A percentile compares a stretch with the other conserved stretches of the same genome.
These are phyloP conservation scores for Melocanna baccifera DNA, from an alignment of 176 grass and related monocot genomes.

Conservation along the genomic window DNA sequence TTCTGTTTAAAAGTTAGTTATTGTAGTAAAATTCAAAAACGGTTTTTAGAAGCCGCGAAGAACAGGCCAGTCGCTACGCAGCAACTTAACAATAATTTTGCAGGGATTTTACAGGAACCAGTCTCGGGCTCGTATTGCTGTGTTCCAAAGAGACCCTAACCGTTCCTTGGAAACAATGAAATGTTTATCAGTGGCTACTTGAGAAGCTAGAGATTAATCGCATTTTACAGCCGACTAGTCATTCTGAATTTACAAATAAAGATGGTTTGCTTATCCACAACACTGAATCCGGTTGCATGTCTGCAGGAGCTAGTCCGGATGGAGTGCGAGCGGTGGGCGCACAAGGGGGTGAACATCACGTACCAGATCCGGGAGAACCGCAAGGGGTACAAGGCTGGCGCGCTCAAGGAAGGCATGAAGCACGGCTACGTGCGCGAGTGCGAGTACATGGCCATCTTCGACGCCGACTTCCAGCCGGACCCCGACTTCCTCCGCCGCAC, in stretches of 20 bases:
- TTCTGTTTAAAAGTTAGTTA: too few relatives aligned
- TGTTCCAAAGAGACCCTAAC: too few relatives aligned
- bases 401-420: slow-evolving; percentile 78
- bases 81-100: too few relatives aligned
- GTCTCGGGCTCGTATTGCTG: too few relatives aligned
- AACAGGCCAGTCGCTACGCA: too few relatives aligned
- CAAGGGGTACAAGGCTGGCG: slow-evolving; percentile 82
- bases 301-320: slow-evolving; percentile 63
- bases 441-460: slow-evolving; percentile 86
- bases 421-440: slow-evolving; percentile 75
- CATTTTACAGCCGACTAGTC: too few relatives aligned
- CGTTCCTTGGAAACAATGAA: too few relatives aligned
- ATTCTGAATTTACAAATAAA: not conserved
- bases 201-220: too few relatives aligned
- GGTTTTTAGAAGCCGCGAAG: too few relatives aligned
- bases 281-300: not conserved
- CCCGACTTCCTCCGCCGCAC: slow-evolving; percentile 71
- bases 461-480: slow-evolving; percentile 93
- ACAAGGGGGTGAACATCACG: slow-evolving; percentile 85
- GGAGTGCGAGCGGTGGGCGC: slow-evolving; percentile 89
- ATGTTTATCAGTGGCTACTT: not conserved
- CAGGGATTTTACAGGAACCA: too few relatives aligned
- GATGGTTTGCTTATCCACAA: too few relatives aligned
- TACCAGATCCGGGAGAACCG: slow-evolving; percentile 92
- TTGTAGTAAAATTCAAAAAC: too few relatives aligned